Evolutionary conservation across 2,329 filamentous ascomycete genomes (phyloP).

Genomic region (Celoporthe dispersa): DNA sequence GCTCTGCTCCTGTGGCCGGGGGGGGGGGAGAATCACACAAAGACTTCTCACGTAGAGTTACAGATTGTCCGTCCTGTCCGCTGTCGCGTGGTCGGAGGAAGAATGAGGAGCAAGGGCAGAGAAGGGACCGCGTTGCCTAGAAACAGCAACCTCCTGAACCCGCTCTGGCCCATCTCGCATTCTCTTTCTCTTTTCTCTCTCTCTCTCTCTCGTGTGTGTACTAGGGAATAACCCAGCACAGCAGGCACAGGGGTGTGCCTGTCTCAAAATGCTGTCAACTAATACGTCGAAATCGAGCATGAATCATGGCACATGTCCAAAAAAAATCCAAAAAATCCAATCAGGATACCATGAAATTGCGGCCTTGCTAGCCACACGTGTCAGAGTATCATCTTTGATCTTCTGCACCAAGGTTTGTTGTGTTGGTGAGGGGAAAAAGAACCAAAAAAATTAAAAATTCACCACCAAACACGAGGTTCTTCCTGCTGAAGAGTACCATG

Average conservation of each 20-base stretch:
- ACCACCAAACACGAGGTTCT: not conserved
- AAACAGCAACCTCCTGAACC: not conserved
- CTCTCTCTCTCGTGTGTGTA: too few relatives aligned
- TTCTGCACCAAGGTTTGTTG: not conserved
- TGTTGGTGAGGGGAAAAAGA: not conserved
- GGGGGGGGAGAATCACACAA: too few relatives aligned
- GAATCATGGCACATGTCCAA: not conserved
- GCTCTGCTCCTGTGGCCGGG: too few relatives aligned
- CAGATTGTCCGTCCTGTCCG: too few relatives aligned
- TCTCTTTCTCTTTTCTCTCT: too few relatives aligned
- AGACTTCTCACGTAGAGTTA: too few relatives aligned
- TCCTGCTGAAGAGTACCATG: not conserved
- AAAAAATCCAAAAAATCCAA: not conserved
- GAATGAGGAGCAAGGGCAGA: too few relatives aligned
- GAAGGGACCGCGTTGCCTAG: not conserved
- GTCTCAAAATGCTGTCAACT: not conserved
- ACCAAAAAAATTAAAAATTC: too few relatives aligned
- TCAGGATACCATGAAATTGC: not conserved
- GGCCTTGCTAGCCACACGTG: not conserved
- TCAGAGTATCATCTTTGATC: not conserved
- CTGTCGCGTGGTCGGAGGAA: too few relatives aligned
- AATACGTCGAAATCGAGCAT: not conserved
- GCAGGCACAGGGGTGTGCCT: constrained; percentile 3
- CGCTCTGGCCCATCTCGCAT: not conserved
- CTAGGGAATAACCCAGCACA: not conserved